Evolutionary conservation across 148 eudicot species (phyloP), one percentile per base, ranked within the genome.

Genomic region (Camellia granthamiana): DNA sequence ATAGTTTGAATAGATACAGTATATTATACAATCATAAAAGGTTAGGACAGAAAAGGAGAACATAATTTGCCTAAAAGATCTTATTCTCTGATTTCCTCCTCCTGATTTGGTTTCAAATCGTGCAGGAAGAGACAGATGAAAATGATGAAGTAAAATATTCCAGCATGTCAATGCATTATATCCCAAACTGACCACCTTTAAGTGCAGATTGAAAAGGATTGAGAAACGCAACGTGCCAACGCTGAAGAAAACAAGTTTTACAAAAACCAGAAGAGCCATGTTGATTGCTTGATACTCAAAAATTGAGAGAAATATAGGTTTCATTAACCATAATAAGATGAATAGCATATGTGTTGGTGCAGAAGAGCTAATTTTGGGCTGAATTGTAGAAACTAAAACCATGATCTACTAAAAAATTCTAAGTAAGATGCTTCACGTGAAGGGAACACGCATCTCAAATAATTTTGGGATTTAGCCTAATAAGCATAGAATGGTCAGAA

Each of bases 401-500:
- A 44, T 42, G 64, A 15, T 60, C 21, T 60, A 60, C 19, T n/a
- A 60, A 60, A 52, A 72, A 72, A 71, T 46, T 72, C 59, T 5
- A 72, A 72, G 75, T 51, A 51, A 72, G 75, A 51, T 49, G 52
- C 73, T 72, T 72, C 2, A 11, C 42, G 7, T 75, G 19, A 21
- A 62, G 15, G n/a, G 15, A 76, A 14, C 55, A 47, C 12, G 41
- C 41, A 30, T 21, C 78, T 60, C 18, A 64, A 47, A 65, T 30
- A 52, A 52, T 23, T 30, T 21, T 13, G 8, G 61, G 62, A 65
- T 63, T 61, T 41, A 51, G 16, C 16, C 38, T 0, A 58, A 18
- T 43, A 52, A 60, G 52, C 54, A 60, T 60, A 73, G 23, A 63
- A 64, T 72, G 78, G 14, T 41, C 51, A 64, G 21, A 66, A 80